Base-by-base conservation (phyloP, 2,329 filamentous ascomycete species). In the Aspergillus glaucus region DNA sequence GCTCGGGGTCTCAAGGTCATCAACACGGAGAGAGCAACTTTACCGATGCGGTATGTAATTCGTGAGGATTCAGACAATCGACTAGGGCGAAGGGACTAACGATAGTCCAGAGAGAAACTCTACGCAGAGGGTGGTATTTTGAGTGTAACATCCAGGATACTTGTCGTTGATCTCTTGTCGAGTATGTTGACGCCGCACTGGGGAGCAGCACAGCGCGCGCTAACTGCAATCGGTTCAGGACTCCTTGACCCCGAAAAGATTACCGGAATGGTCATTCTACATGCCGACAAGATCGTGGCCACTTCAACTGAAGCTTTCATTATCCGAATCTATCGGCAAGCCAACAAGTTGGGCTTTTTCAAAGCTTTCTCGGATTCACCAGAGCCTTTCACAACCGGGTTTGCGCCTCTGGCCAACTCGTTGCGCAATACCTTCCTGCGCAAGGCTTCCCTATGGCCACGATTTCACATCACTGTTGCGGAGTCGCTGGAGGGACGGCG, bases 361-460 rank as follows among this genome's bases (percentile, higher is more conserved):
- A 98, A 98, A 64, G 93, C 93, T 10, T 95, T 98, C 63, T 93
- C 91, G 0, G 93, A 98, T 65, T 87, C 85, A 30, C 92, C 93
- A 0, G 91, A 97, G 63, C 87, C 91, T 0, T 94, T 98, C 62
- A 86, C 88, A 0, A 84, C 81, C 0, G 92, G 91, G 1, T 97
- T 95, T 68, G 84, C 89, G 3, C 92, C 93, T 4, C 75, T 98
- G 41, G 80, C 89, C 1, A 90, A 84, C 44, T 94, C 94, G 83
- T 85, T 98, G 83, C 81, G 89, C 52, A 97, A 93, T 62, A 72
- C 98, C 19, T 97, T 97, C 62, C 74, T 98, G 37, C 82, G 86
- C 46, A 95, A 93, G 64, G 86, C 86, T 0, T 91, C 91, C 0
- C 71, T 98, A 12, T 98, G 92, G 84, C 93, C 93, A 3, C 81